Evolutionary conservation across 352 stramenopile genomes (phyloP), one percentile per base, ranked within the genome.

Genomic region (Phytophthora cactorum): DNA sequence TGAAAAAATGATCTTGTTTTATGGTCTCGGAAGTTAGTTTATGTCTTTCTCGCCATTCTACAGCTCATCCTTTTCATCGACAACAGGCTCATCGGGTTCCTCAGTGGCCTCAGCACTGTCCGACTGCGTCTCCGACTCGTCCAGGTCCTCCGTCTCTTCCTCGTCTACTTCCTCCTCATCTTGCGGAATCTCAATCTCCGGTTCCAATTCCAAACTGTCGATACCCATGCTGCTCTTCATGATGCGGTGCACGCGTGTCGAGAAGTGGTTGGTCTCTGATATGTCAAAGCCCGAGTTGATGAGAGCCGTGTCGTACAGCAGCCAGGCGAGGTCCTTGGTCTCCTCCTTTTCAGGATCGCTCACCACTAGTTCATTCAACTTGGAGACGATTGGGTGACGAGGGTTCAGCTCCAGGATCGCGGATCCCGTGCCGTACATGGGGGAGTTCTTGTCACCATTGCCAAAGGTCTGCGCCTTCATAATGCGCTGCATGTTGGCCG

Each of bases 401-500:
- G 98, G 98, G 81, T 99, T 99, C 17, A 99, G 82, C 84, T 99
- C 98, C 68, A 99, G 81, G 68, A 98, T 99, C 60, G 97, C 98
- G 28, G 96, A 93, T 28, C 68, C 66, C 3, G 65, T 59, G 8
- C 89, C 83, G 22, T 75, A 70, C 68, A 77, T 77, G 9, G 68
- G 60, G 0, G 60, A 74, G 17, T 74, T 70, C 52, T 73, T 63
- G 4, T 87, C 75, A 7, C 87, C 84, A 65, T 97, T 93, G 6
- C 87, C 82, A 72, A 99, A 98, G 14, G 98, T 98, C 84, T 99
- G 98, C 27, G 97, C 85, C 75, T 98, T 95, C 91, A 99, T 98
- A 79, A 99, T 99, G 43, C 97, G 90, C 80, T 99, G 97, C 98
- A 99, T 99, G 81, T 99, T 99, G 14, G 98, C 98, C 43, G 91